Conservation (phyloP, 768 basidiomycete species). For the Tylopilus sp. region DNA sequence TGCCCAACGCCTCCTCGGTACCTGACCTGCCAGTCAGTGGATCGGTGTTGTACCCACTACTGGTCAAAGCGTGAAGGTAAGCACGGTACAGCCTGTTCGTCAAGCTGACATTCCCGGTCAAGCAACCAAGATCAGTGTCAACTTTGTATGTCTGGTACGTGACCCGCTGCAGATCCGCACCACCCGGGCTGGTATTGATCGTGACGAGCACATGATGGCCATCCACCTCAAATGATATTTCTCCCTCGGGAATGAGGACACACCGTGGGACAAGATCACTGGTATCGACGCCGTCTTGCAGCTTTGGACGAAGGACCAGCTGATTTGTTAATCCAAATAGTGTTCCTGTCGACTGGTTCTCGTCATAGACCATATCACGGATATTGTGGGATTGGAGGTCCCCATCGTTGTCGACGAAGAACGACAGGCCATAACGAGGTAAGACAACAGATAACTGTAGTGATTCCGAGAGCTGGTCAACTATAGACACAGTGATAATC, state of each 20-base stretch:
- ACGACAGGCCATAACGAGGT: neutral
- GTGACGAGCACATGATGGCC: too few relatives aligned
- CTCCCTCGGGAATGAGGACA: neutral
- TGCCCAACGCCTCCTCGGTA: neutral
- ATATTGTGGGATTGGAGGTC: neutral
- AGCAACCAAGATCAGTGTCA: neutral
- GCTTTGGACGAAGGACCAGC: neutral
- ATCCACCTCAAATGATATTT: too few relatives aligned
- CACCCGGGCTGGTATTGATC: too few relatives aligned
- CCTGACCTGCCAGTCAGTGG: neutral
- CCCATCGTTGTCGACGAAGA: neutral
- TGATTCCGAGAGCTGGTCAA: neutral
- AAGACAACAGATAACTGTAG: neutral
- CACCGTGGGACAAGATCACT: neutral
- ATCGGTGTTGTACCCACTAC: neutral
- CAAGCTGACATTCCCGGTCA: neutral
- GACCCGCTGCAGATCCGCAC: neutral
- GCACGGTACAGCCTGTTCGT: neutral
- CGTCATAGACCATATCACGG: neutral
- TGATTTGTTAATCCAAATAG: neutral
- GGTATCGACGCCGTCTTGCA: neutral
- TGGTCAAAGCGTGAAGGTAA: neutral
- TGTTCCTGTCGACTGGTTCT: neutral
- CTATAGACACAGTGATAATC: neutral
- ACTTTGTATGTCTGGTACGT: neutral